Conservation (phyloP, 257 asterid species). For the Przewalskia tangutica region DNA sequence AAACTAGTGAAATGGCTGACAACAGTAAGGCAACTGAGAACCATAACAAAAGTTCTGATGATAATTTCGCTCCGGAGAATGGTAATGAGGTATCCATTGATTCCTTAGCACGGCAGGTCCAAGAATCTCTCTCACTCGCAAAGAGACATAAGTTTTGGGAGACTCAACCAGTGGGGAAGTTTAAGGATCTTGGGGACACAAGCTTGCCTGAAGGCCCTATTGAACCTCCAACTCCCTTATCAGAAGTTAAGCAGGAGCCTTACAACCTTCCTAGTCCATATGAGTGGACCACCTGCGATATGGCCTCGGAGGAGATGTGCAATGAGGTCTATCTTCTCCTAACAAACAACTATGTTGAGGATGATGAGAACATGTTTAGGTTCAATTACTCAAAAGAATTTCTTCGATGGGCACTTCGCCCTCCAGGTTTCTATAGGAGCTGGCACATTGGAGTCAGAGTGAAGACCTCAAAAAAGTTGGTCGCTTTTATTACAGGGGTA, state of each 20-base stretch:
- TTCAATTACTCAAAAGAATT: conserved; percentile 86
- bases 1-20: conserved; percentile 39
- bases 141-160: conserved; percentile 87
- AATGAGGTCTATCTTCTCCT: conserved; percentile 60
- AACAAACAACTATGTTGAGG: conserved; percentile 72
- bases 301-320: conserved; percentile 63
- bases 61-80: conserved; percentile 24
- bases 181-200: conserved; percentile 65
- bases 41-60: conserved; percentile 24
- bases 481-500: conserved; percentile 78
- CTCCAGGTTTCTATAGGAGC: conserved; percentile 60
- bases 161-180: conserved; percentile 87
- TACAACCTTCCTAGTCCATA: conserved; percentile 74
- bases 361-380: conserved; percentile 78
- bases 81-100: conserved; percentile 41
- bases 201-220: conserved; percentile 80
- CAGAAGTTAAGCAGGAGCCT: conserved; percentile 82
- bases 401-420: conserved; percentile 80
- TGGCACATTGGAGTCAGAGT: conserved; percentile 91
- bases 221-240: conserved; percentile 50
- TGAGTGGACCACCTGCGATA: conserved; percentile 79
- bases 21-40: conserved; percentile 28
- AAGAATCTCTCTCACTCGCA: conserved; percentile 60
- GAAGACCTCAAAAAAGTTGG: conserved; percentile 68
- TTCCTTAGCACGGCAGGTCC: conserved; percentile 46